phyloP scores from a whole-genome alignment of 179 eudicot genomes.

The Heliamphora pulchella region DNA sequence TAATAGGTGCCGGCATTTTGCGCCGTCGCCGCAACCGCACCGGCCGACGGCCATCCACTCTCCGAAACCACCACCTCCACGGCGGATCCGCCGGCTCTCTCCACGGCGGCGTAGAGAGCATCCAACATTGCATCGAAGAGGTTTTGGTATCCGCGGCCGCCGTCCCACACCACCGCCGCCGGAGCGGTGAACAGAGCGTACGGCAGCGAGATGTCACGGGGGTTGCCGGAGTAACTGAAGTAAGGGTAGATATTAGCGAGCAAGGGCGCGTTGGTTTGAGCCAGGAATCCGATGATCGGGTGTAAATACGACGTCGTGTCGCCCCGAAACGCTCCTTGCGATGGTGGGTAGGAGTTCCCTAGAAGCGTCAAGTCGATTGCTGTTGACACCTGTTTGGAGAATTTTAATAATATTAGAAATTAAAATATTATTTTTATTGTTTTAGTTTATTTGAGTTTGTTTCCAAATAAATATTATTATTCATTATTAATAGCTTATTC shows the following conservation, averaged over 20 bases:
- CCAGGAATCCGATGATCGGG: constrained; percentile 24
- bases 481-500: too few species aligned
- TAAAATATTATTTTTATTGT: too few species aligned
- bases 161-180: constrained; percentile 16
- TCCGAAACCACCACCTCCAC: constrained; percentile 32
- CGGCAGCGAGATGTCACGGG: constrained; percentile 12
- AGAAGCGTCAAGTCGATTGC: constrained; percentile 21
- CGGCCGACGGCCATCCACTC: constrained; percentile 48
- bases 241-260: constrained; percentile 27
- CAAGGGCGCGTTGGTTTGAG: constrained; percentile 17
- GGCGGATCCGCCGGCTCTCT: constrained; percentile 14
- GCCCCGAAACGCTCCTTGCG: constrained; percentile 19
- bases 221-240: constrained; percentile 16
- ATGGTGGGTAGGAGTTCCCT: constrained; percentile 24
- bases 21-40: constrained; percentile 17
- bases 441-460: too few species aligned
- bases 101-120: constrained; percentile 25
- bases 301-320: constrained; percentile 2
- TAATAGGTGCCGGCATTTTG: constrained; percentile 29
- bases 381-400: constrained; percentile 17
- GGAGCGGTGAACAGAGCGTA: constrained; percentile 26
- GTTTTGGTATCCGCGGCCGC: constrained; percentile 7
- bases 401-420: too few species aligned
- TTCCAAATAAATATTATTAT: too few species aligned
- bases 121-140: constrained; percentile 34